A percentile compares a stretch with the other conserved stretches of the same genome.
Conservation (phyloP, 1,139 yeast genomes). For the Geotrichum siamense region DNA sequence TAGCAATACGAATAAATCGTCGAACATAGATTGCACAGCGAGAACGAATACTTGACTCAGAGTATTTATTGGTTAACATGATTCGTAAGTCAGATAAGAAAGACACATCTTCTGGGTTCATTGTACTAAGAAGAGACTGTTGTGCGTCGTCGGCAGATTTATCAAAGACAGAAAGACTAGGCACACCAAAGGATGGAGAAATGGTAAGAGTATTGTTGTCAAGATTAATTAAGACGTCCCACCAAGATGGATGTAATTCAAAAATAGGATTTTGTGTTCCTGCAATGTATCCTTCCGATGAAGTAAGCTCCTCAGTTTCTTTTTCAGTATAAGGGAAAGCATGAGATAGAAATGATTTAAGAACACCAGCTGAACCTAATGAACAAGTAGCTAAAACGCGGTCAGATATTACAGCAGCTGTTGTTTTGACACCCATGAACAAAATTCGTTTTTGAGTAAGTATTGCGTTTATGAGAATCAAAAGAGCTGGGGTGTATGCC, state of each 20-base stretch:
- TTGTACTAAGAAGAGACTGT: conserved; percentile 14
- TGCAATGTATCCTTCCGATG: conserved; percentile 51
- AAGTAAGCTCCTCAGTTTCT: conserved; percentile 48
- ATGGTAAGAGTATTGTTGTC: conserved; percentile 43
- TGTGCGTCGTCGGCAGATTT: conserved; percentile 14
- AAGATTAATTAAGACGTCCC: conserved; percentile 56
- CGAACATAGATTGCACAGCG: conserved; percentile 31
- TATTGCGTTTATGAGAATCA: conserved; percentile 50
- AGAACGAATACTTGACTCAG: conserved; percentile 32
- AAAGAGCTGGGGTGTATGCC: conserved; percentile 50
- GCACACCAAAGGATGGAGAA: conserved; percentile 27
- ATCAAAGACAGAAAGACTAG: conserved; percentile 13
- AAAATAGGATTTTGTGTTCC: conserved; percentile 64
- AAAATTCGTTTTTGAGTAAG: conserved; percentile 52
- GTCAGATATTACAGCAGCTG: conserved; percentile 51
- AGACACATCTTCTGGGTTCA: conserved; percentile 27
- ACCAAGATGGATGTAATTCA: conserved; percentile 49
- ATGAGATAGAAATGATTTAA: conserved; percentile 43
- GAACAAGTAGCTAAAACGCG: conserved; percentile 48
- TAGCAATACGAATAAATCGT: conserved; percentile 32
- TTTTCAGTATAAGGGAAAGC: conserved; percentile 59
- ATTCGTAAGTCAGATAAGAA: conserved; percentile 31
- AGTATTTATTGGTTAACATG: conserved; percentile 32
- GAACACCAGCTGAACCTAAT: conserved; percentile 50
- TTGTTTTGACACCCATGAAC: conserved; percentile 48